Base-by-base conservation (phyloP, 805 yeast species). In the Danielia oregonensis region DNA sequence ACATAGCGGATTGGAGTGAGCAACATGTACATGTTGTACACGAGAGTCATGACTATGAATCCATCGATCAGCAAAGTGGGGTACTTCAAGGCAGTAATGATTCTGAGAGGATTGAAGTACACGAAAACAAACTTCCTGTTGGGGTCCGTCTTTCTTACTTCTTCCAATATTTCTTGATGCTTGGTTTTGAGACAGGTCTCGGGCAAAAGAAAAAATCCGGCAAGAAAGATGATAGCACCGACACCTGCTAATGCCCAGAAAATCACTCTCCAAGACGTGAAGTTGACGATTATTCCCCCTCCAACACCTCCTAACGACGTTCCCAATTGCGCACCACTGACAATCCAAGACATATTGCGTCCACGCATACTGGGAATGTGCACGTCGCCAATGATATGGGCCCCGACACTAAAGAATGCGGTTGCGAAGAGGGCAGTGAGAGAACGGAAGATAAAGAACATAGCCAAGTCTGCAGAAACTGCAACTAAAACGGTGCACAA, bases 1-100 rank as follows among this genome's bases (percentile, higher is more conserved):
- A 76, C 76, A 28, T 68, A 63, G 43, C 80, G 52, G 27, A 77
- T 75, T 1, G 82, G 82, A 0, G 82, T 76, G 33, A 74, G 51
- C 13, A 75, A 43, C 3, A 65, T 51, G 46, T 70, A 75, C 81
- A 76, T 75, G 42, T 66, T 70, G 57, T 29, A 77, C 22, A 63
- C 47, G 15, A 74, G 44, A 0, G 73, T 54, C 26, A 59, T 49
- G n/a, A 68, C 55, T 4, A 71, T 52, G 17, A 68, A 44, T 2
- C 71, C 74, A 17, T 70, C 74, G 9, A 72, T 54, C 3, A 64
- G 44, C 33, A 77, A 46, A 35, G 67, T 73, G 6, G 68, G 65
- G 46, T 65, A 66, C 32, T 53, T 59, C 32, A 74, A 56, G 3
- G 75, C 66, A 3, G 36, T 25, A 22, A 72, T 44, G n/a, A 74